Conservation (phyloP, 257 asterid genomes). For the Capsicum rhomboideum region DNA sequence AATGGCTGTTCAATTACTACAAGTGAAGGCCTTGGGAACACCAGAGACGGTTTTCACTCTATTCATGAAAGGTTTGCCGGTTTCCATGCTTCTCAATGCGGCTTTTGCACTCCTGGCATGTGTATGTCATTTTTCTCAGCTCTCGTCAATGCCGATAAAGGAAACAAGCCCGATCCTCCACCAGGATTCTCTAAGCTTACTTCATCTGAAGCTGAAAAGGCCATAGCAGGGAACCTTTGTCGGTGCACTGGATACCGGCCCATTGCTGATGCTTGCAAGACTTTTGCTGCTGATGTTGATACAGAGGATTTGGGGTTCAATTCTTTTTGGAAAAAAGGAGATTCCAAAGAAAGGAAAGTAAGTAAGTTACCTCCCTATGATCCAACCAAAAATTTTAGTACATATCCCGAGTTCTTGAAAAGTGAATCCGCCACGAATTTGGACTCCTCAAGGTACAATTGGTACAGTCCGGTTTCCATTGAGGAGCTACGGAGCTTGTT, state of each 20-base stretch:
- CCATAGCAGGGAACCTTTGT: slow-evolving; percentile 59
- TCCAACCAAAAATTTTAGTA: slow-evolving; percentile 18
- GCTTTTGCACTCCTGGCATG: slow-evolving; percentile 81
- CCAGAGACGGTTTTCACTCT: slow-evolving; percentile 63
- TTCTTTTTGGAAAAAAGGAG: slow-evolving; percentile 51
- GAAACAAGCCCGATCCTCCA: slow-evolving; percentile 18
- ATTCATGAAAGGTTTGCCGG: slow-evolving; percentile 71
- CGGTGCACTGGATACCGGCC: slow-evolving; percentile 80
- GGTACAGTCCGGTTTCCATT: slow-evolving; percentile 51
- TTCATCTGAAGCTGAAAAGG: slow-evolving; percentile 58
- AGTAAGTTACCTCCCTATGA: slow-evolving; percentile 35
- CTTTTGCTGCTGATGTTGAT: slow-evolving; percentile 57
- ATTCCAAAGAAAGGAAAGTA: slow-evolving; percentile 16
- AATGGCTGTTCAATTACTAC: slow-evolving; percentile 58
- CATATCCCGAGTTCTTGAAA: slow-evolving; percentile 30
- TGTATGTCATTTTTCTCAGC: slow-evolving; percentile 67
- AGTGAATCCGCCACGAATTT: slow-evolving; percentile 12
- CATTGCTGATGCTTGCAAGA: slow-evolving; percentile 69
- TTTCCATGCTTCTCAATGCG: slow-evolving; percentile 80
- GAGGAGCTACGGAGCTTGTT: slow-evolving; percentile 44
- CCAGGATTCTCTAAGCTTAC: slow-evolving; percentile 59
- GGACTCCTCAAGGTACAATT: slow-evolving; percentile 36
- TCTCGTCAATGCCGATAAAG: slow-evolving; percentile 45
- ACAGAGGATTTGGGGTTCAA: slow-evolving; percentile 69
- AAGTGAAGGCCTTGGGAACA: slow-evolving; percentile 76